phyloP scores from a whole-genome alignment of 176 grass and related monocot species.

The Carex kokanica region DNA sequence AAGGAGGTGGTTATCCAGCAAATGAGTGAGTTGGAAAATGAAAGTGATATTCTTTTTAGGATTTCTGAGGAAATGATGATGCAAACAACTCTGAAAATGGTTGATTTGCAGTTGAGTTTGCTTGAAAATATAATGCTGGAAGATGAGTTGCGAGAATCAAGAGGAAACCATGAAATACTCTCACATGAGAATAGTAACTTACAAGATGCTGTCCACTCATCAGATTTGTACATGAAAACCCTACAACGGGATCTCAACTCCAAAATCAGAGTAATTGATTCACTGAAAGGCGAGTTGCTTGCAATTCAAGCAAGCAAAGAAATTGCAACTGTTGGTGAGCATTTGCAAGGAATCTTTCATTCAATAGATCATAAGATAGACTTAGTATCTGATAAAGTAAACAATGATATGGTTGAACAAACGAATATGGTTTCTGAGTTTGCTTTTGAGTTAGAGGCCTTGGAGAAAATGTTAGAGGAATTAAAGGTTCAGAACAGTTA shows the following conservation, averaged over 20 bases:
- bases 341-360: conserved; percentile 34
- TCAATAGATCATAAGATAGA: conserved; percentile 44
- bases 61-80: conserved; percentile 47
- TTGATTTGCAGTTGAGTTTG: conserved; percentile 44
- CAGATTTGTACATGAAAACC: conserved; percentile 39
- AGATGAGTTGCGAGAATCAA: conserved; percentile 25
- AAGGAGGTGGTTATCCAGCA: conserved; percentile 22
- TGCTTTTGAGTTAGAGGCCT: conserved; percentile 42
- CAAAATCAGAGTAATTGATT: conserved; percentile 47
- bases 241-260: conserved; percentile 43
- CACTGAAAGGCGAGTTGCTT: conserved; percentile 42
- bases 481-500: conserved; percentile 46
- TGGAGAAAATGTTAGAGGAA: conserved; percentile 45
- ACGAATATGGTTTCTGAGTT: conserved; percentile 46
- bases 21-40: conserved; percentile 24
- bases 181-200: conserved; percentile 46
- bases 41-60: conserved; percentile 35
- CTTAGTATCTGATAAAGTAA: conserved; percentile 39
- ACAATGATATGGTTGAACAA: conserved; percentile 46
- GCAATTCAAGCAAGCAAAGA: conserved; percentile 41
- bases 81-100: conserved; percentile 53
- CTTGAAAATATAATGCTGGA: conserved; percentile 37
- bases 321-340: conserved; percentile 24
- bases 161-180: conserved; percentile 30
- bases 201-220: conserved; percentile 34